Base-by-base conservation (phyloP, 306 rosid genomes). In the Begonia peltatifolia region DNA sequence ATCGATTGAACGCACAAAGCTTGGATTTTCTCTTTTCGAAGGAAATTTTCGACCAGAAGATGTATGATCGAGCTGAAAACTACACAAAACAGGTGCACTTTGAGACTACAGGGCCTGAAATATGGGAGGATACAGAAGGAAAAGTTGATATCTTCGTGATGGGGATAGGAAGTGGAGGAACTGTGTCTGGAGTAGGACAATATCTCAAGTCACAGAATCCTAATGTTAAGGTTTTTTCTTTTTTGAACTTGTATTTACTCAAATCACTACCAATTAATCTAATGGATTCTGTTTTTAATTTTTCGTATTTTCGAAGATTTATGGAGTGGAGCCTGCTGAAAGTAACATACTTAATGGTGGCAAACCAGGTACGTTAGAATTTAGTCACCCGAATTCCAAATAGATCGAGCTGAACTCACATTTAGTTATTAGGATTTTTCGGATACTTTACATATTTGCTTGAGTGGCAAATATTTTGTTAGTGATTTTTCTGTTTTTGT, bases 131-230 rank as follows among this genome's bases (percentile, higher is more conserved):
- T 61, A 85, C 95, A 42, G 68, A 74, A 55, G 95, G 97, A 49
- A 70, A 80, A 78, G 94, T 90, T 51, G 97, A 85, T 74, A 90
- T 90, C 68, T 90, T 90, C 62, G 87, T 90, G 0, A 90, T 90
- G 97, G 97, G 97, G 66, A 90, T 90, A 23, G 97, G 97, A 23
- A 90, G 95, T 46, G 97, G 97, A 52, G 97, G 97, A 64, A 90
- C 94, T 2, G 95, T 90, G 60, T 68, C 94, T 41, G 97, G 97
- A 12, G 97, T 90, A 48, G 97, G 97, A 23, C 94, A 90, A 63
- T 90, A 90, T 68, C 94, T 90, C 55, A 90, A 85, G 68, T 85
- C 87, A 18, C 52, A 60, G 69, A 90, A 90, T 67, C 97, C 95
- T 14, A 81, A 85, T 71, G 93, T 81, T 57, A 69, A 85, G 94